Evolutionary conservation across 2,329 filamentous ascomycete species (phyloP), one percentile per base, ranked within the genome.

Genomic region (Dothistroma septosporum): DNA sequence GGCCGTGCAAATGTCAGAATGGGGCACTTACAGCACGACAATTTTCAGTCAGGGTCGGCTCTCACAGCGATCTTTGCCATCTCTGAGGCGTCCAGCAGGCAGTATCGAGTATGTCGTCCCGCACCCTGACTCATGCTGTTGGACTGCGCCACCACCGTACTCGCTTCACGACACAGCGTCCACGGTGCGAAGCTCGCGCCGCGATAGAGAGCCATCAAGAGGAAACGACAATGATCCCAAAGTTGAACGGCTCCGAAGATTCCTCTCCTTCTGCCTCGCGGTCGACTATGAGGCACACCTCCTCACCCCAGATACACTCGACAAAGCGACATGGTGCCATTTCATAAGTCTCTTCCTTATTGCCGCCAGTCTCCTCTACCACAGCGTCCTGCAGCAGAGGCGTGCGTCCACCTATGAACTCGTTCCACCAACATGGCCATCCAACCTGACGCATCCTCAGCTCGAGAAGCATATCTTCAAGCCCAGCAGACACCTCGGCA

Each of bases 201-300:
- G 16, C 37, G 37, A 28, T 28, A 28, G 24, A 28, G 24, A 28
- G 24, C 24, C 24, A 2, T 28, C 24, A 28, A 28, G 24, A 28
- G 24, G 24, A 28, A 28, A 28, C 24, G 24, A 28, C 24, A 28
- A 28, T 6, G 24, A 44, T 44, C 37, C 24, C 50, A 53, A 33
- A n/a, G 50, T 53, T 12, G 41, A 48, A 48, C 35, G 41, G 7
- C 54, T 57, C 9, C 41, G 54, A 14, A 21, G 41, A 8, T 57
- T 57, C 41, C 54, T 57, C 10, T 44, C 54, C 11, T 57, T 57
- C 54, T 57, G 41, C 37, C 22, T 57, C 8, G 54, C 54, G 12
- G 46, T 57, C 54, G 54, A 57, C 41, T 57, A 57, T 22, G 54
- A 21, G 14, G 14, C 33, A 31, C 37, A 47, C 28, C 24, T 19